Evolutionary conservation across 2,329 filamentous ascomycete species (phyloP), one percentile per base, ranked within the genome.

Genomic region (Fusarium metavorans): DNA sequence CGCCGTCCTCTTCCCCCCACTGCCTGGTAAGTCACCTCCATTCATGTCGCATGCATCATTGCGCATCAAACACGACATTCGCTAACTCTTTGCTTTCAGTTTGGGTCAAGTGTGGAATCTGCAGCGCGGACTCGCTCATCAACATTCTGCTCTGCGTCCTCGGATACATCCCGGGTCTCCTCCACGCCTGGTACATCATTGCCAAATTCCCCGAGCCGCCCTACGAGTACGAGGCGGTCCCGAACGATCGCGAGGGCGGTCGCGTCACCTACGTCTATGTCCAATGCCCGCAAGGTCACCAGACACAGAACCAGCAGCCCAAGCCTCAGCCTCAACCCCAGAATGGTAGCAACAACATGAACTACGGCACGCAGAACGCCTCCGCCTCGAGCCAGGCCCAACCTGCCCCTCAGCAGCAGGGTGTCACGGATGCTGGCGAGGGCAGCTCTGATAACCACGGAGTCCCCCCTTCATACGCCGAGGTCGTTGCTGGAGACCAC

Each of bases 131-230:
- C 85, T 96, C 94, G 10, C 80, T 98, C 79, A 97, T 99, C 87
- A 99, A 99, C 87, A 92, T 98, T 83, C 92, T 95, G 56, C 94
- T 98, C 79, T 97, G 93, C 84, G 82, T 91, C 64, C 90, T 96
- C 25, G 94, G 92, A 78, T 95, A 88, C 81, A 84, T 98, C 70
- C 96, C 96, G 23, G 96, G 96, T 71, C 92, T 98, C 59, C 86
- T 99, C 3, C 97, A 99, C 86, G 91, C 95, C 73, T 98, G 97
- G 96, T 99, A 98, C 88, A 97, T 98, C 84, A 98, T 99, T 84
- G 90, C 94, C 79, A 93, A 94, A 81, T 94, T 93, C 83, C 97
- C 97, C 68, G 96, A 98, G 71, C 77, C 89, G 45, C 88, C 92
- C 68, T 89, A 89, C 82, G 90, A 93, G 73, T 95, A 97, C 84